Evolutionary conservation across 305 asterid genomes (phyloP), one percentile per base, ranked within the genome.

Genomic region (Caryopteris hybrid): DNA sequence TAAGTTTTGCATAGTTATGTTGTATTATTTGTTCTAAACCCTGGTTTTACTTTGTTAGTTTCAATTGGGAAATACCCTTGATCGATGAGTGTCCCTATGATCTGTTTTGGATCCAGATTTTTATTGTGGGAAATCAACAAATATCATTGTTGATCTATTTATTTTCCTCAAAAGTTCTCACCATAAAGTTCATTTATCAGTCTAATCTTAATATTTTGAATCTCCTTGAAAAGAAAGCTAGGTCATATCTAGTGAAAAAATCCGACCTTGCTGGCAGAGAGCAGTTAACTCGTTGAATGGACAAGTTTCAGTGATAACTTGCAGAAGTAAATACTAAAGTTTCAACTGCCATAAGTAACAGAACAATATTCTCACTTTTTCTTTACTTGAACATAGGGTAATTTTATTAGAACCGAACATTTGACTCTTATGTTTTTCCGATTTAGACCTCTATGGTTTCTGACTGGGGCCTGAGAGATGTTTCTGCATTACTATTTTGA

Each of bases 1-100:
- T 90, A 76, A 85, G 96, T 75, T 65, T 59, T 59, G 9, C 3
- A 13, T 25, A 21, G 39, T 50, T 61, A 8, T 66, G 41, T 56
- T 52, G 20, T 64, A 7, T 55, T 51, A 27, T 42, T 12, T 33
- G 18, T 22, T 39, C 20, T 66, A 2, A 33, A 52, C 21, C 53
- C 8, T 64, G 16, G 17, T 47, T 58, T 47, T 66, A 51, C 56
- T 60, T 42, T 27, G 34, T 18, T 22, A 23, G 66, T 21, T 43
- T 58, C 22, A 9, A 33, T 46, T 36, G 60, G 67, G 36, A 16
- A 34, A 61, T 16, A 52, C 65, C 56, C 36, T 50, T 66, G 39
- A 22, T 54, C 60, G 45, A 54, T 56, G 68, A 16, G 41, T 47
- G 17, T 6, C 33, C 31, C 48, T 62, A 39, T 58, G 54, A 46